phyloP scores from a whole-genome alignment of 1,284 basidiomycete genomes.

The Rhodotorula glutinis region DNA sequence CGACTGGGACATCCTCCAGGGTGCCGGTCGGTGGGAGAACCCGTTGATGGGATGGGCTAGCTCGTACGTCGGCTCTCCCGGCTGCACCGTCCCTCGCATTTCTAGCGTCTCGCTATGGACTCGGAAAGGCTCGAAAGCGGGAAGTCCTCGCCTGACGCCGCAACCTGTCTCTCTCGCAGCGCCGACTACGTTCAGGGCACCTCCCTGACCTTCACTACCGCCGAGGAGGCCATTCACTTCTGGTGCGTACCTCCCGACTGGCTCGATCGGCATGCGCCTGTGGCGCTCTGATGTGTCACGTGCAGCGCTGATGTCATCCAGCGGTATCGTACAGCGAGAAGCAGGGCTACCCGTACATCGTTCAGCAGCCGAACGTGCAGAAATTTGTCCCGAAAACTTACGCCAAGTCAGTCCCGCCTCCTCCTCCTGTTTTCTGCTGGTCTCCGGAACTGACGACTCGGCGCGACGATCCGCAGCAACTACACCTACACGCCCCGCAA shows the following conservation, averaged over 20 bases:
- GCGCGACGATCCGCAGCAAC: slow-evolving; percentile 55
- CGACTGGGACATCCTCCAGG: slow-evolving; percentile 86
- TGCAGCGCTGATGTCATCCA: too few relatives aligned
- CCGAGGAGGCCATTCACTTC: slow-evolving; percentile 58
- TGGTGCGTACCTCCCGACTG: slow-evolving; percentile 46
- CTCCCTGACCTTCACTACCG: not conserved
- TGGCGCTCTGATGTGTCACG: too few relatives aligned
- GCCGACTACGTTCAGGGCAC: slow-evolving; percentile 94
- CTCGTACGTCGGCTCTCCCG: slow-evolving; percentile 45
- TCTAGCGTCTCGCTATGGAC: too few relatives aligned
- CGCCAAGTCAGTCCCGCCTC: slow-evolving; percentile 25
- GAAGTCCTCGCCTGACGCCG: not conserved
- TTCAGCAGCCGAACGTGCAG: slow-evolving; percentile 49
- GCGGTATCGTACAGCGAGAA: slow-evolving; percentile 68
- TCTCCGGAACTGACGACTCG: not conserved
- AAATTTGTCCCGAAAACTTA: slow-evolving; percentile 48
- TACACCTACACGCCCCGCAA: slow-evolving; percentile 77
- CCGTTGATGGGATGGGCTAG: slow-evolving; percentile 96
- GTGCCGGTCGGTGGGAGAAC: slow-evolving; percentile 94
- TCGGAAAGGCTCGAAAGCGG: too few relatives aligned
- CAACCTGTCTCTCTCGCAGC: slow-evolving; percentile 51
- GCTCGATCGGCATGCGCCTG: too few relatives aligned
- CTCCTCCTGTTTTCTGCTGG: not conserved
- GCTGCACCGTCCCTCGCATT: too few relatives aligned
- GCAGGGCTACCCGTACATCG: slow-evolving; percentile 58